Evolutionary conservation across 768 basidiomycete genomes (phyloP).

Genomic region (Mrakia blollopis): DNA sequence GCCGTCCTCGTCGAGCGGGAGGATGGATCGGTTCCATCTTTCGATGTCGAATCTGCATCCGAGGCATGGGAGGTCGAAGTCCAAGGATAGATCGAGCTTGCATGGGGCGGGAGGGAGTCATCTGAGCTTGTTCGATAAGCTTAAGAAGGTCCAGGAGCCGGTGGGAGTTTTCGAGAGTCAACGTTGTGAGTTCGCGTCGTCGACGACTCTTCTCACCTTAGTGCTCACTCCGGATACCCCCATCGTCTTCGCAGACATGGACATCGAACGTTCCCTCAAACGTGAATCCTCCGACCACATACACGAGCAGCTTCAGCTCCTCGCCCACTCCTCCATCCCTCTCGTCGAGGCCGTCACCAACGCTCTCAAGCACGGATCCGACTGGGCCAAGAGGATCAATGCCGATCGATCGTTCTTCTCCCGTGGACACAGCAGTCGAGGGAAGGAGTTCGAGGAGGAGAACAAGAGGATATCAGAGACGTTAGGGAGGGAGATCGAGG

Average conservation of each 20-base stretch:
- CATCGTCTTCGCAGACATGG: conserved; percentile 8
- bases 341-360: conserved; percentile 17
- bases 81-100: conserved; percentile 3
- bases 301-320: conserved; percentile 21
- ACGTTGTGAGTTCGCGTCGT: not conserved
- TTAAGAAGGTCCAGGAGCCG: conserved; percentile 29
- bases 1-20: not conserved
- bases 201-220: too few species aligned
- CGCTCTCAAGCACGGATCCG: conserved; percentile 9
- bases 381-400: conserved; percentile 27
- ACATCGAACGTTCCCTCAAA: conserved; percentile 20
- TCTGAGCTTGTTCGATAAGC: conserved; percentile 25
- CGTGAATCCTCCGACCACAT: conserved; percentile 15
- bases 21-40: not conserved
- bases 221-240: too few species aligned
- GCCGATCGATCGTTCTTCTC: conserved; percentile 25
- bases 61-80: conserved; percentile 1
- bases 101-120: conserved; percentile 9
- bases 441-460: conserved; percentile 6
- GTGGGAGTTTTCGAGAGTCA: conserved; percentile 30
- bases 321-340: conserved; percentile 29
- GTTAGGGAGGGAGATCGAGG: conserved; percentile 3
- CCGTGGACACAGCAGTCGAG: not conserved
- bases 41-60: not conserved
- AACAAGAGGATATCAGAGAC: conserved; percentile 9